Evolutionary conservation across 1,139 yeast species (phyloP).

Genomic region (Casaregolazyma suthepensis): DNA sequence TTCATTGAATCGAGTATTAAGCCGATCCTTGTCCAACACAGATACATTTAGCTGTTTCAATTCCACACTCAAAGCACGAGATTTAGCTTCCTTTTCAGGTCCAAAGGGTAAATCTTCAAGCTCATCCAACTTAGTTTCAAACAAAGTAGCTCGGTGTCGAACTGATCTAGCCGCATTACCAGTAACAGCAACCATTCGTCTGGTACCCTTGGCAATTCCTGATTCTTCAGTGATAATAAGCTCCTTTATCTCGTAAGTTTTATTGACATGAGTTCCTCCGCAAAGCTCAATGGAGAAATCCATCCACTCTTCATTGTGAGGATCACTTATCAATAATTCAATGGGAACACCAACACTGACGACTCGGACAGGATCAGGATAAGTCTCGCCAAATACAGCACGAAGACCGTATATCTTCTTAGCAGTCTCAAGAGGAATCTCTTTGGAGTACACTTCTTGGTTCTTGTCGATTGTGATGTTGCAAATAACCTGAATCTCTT

Average conservation of each 20-base stretch:
- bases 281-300: constrained; percentile 86
- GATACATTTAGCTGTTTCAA: constrained; percentile 80
- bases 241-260: constrained; percentile 90
- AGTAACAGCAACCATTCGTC: constrained; percentile 96
- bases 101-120: constrained; percentile 52
- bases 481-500: constrained; percentile 66
- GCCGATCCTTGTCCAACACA: constrained; percentile 68
- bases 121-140: constrained; percentile 51
- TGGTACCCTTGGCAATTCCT: constrained; percentile 97
- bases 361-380: constrained; percentile 98
- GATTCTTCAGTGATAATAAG: constrained; percentile 86
- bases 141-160: constrained; percentile 73
- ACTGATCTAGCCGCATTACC: constrained; percentile 88
- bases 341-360: constrained; percentile 92
- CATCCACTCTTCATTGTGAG: constrained; percentile 68
- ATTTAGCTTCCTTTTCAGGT: constrained; percentile 64
- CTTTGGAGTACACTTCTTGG: constrained; percentile 70
- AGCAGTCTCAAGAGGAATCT: constrained; percentile 70
- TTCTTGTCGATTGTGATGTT: constrained; percentile 67
- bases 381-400: constrained; percentile 98
- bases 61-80: constrained; percentile 78
- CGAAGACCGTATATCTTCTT: constrained; percentile 75
- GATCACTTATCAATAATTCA: constrained; percentile 67
- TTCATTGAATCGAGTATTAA: constrained; percentile 66
- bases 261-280: constrained; percentile 96